phyloP scores from a whole-genome alignment of 2,329 filamentous ascomycete species.

The Cercospora canescens region DNA sequence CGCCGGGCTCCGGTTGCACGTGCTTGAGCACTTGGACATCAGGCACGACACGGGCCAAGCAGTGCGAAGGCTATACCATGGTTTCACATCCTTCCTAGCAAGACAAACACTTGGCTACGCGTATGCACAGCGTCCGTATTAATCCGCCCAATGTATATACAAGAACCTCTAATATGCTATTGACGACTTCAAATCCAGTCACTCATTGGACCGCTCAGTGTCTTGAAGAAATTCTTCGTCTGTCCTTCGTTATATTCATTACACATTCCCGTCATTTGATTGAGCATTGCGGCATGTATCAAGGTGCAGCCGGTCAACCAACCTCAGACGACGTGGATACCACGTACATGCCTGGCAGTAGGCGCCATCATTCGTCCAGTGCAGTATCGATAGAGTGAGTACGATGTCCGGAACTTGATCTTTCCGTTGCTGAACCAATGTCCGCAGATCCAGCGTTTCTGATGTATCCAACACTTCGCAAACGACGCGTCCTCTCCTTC shows the following conservation, averaged over 20 bases:
- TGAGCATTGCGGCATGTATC: too few species aligned
- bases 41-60: neutral
- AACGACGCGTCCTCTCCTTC: neutral
- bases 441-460: neutral
- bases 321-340: neutral
- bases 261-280: too few species aligned
- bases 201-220: neutral
- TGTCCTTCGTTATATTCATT: neutral
- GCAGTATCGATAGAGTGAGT: neutral
- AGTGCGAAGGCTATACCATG: neutral
- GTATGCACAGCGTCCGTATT: neutral
- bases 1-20: neutral
- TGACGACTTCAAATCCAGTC: neutral
- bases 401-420: too few species aligned
- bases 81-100: neutral
- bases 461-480: neutral
- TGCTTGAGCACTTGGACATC: neutral
- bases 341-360: neutral
- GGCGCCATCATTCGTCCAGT: neutral
- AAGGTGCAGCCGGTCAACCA: neutral
- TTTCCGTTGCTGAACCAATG: neutral
- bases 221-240: neutral
- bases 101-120: neutral
- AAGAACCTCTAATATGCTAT: neutral
- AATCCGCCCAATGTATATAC: neutral